Evolutionary conservation across 805 yeast genomes (phyloP), one percentile per base, ranked within the genome.

Genomic region (Spathaspora sp.): DNA sequence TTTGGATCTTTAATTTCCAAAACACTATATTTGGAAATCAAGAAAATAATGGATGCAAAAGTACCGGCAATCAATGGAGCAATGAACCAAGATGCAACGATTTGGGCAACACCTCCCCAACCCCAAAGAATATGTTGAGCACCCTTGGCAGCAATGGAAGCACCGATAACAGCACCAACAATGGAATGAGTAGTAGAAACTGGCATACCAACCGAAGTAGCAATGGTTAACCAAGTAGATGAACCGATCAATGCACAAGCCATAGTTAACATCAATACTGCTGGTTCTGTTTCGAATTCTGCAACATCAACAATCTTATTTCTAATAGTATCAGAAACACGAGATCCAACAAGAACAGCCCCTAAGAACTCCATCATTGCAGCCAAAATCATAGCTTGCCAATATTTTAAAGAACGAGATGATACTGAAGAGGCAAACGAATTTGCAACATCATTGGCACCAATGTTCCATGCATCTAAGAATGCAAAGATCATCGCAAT

Each of bases 361-460:
- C 93, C 93, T 43, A 86, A 65, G 58, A 87, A 86, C 67, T 86
- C 93, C 75, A 84, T 81, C 44, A 85, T 60, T 39, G 83, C 86
- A 0, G 89, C 89, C 42, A 87, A 68, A 35, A 85, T 58, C 89
- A 85, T 83, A 16, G 90, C 92, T 66, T 86, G 93, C 83, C 86
- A 80, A 64, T 85, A 85, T 50, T 79, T 79, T 56, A 86, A 70
- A 14, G 89, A 78, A 58, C 87, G 73, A 11, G 92, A 84, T 12
- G 91, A 82, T 5, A 86, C 83, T 0, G 92, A 80, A 2, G 92
- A 85, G 1, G 93, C 86, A 61, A 84, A 86, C 1, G 93, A 86
- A 73, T 87, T 86, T 14, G 92, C 86, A 52, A 86, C 90, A 73
- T 86, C 93, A 62, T 87, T 86, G 29, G 92, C 93, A 48, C 92